Conservation (phyloP, 352 stramenopile genomes). For the Globisporangium cylindrosporum region DNA sequence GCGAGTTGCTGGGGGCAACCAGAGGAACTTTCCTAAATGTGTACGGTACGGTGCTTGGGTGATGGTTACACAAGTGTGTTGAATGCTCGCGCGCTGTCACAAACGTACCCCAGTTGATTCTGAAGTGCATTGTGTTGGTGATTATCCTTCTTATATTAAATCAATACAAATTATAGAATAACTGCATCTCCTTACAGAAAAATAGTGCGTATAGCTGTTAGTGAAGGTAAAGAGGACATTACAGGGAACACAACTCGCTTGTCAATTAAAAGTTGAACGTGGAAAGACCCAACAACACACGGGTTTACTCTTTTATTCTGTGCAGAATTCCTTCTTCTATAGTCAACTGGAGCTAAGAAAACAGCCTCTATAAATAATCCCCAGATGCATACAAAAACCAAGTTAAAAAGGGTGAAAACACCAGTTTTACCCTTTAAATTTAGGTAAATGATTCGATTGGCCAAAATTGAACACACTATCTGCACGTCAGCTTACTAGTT, state of each 20-base stretch:
- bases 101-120: background rate
- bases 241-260: background rate
- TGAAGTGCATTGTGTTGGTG: background rate
- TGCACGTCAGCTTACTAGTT: background rate
- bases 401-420: background rate
- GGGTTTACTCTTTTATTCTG: background rate
- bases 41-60: background rate
- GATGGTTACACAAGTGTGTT: background rate
- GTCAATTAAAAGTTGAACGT: background rate
- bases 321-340: background rate
- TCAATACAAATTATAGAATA: background rate
- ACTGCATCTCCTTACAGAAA: background rate
- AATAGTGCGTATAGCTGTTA: background rate
- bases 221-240: background rate
- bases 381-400: background rate
- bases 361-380: background rate
- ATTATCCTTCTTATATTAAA: background rate
- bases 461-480: background rate
- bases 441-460: background rate
- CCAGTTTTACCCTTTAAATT: background rate
- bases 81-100: no score
- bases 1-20: background rate
- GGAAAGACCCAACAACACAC: no score
- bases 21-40: constrained; percentile 2
- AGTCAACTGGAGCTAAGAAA: background rate